Evolutionary conservation across 306 rosid species (phyloP), one percentile per base, ranked within the genome.

Genomic region (Mucuna pruriens): DNA sequence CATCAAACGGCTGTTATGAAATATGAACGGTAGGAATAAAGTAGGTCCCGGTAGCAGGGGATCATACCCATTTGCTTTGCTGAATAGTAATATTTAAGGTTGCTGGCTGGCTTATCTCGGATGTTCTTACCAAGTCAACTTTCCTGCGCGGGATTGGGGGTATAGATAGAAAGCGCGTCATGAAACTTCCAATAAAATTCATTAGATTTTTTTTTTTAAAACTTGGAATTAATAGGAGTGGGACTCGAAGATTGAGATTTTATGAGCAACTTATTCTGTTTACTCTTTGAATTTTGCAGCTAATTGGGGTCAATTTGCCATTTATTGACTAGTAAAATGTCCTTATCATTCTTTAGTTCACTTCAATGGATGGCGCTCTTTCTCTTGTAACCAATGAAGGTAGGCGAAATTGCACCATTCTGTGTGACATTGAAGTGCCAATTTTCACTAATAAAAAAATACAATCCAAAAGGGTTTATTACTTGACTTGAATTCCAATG

Each of bases 121-220:
- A 74, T 65, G 52, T 74, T 11, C 60, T 42, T 4, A 46, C 67
- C 11, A 81, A 80, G 88, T 90, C 92, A 82, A 89, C 88, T 75
- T 84, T 51, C 19, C 7, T 67, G 76, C 78, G 79, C 33, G 54
- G 44, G 57, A 72, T 71, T 19, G 17, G 12, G 69, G 48, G 58
- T 82, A 5, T 19, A 52, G 61, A 3, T 65, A 62, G 85, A 79
- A 85, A 80, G 71, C 88, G 90, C 85, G 90, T 86, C 83, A 5
- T 49, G 46, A 52, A 9, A 6, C 57, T 48, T 44, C 0, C 4
- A 40, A 20, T 34, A 20, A 17, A 70, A 17, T 13, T 61, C 3
- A 29, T 39, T 13, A 15, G 20, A 25, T 66, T 5, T 10, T 29
- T 52, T 66, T 5, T 10, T 29, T 52, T 22, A 51, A 2, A 36